These are phyloP conservation scores for Psilocybe subaeruginosa DNA, from an alignment of 768 basidiomycete species.

Conservation along the genomic window DNA sequence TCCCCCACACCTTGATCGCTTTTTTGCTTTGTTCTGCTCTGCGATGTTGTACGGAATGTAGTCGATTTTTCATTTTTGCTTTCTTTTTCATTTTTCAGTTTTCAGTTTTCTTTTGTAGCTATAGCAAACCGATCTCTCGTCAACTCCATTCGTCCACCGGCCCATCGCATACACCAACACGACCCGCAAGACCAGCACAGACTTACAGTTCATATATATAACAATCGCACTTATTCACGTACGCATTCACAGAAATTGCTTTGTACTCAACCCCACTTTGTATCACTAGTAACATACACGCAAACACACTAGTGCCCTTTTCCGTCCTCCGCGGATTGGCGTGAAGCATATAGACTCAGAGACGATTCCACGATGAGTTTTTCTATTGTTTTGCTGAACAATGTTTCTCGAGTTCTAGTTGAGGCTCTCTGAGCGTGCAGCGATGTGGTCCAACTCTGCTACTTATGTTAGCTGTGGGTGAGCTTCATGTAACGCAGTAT, in stretches of 20 bases:
- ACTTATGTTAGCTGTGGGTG: too few relatives aligned
- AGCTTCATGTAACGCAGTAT: too few relatives aligned
- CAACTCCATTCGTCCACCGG: neutral
- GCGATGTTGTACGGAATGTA: neutral
- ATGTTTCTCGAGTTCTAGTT: too few relatives aligned
- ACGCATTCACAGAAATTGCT: neutral
- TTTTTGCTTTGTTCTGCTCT: neutral
- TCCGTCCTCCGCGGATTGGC: neutral
- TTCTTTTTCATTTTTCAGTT: neutral
- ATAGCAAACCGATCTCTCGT: neutral
- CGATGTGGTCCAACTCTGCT: too few relatives aligned
- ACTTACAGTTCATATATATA: neutral
- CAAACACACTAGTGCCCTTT: slow-evolving; percentile 20
- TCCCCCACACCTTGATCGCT: neutral
- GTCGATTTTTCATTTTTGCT: neutral
- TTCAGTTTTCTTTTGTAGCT: slow-evolving; percentile 6
- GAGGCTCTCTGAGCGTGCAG: too few relatives aligned
- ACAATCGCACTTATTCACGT: neutral
- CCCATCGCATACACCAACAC: neutral
- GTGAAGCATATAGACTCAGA: neutral
- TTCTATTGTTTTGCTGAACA: too few relatives aligned
- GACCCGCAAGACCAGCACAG: slow-evolving; percentile 1
- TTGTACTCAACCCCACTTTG: slow-evolving; percentile 9
- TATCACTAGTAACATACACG: slow-evolving; percentile 27
- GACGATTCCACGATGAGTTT: too few relatives aligned